These are phyloP conservation scores for Fonsecaea nubica DNA, from an alignment of 2,329 filamentous ascomycete genomes.

Conservation along the genomic window DNA sequence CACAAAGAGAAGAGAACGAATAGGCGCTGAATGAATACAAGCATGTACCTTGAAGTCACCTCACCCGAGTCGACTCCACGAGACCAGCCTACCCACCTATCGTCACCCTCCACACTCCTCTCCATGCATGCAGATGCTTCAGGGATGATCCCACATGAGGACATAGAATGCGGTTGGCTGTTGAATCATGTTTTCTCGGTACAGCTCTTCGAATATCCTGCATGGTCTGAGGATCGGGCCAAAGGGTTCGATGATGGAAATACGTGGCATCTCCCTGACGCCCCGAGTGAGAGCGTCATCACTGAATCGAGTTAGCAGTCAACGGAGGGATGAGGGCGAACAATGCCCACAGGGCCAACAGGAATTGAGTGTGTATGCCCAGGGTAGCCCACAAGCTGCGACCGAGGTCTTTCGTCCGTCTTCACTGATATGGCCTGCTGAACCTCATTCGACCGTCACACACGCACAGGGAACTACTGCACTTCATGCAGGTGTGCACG, in stretches of 20 bases:
- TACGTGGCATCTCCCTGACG: not conserved
- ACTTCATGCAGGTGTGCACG: not conserved
- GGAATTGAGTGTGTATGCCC: not conserved
- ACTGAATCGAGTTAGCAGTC: constrained; percentile 2
- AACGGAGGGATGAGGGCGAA: not conserved
- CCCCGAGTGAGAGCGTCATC: not conserved
- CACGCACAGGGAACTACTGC: not conserved
- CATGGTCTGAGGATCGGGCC: not conserved
- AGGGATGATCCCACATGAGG: not conserved
- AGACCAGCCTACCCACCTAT: constrained; percentile 2
- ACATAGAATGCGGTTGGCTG: constrained; percentile 2
- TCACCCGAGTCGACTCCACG: not conserved
- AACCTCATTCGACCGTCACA: not conserved
- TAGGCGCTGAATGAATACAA: not conserved
- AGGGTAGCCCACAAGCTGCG: not conserved
- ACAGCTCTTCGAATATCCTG: not conserved
- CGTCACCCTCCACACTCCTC: not conserved
- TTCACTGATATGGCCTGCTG: not conserved
- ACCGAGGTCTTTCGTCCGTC: not conserved
- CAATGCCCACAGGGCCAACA: not conserved
- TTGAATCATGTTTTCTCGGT: not conserved
- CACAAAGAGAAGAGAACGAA: constrained; percentile 1
- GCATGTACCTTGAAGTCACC: not conserved
- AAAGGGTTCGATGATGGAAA: not conserved
- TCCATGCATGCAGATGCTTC: not conserved